Evolutionary conservation across 495 filamentous ascomycete species (phyloP).

Genomic region (Penicillium diatomitis): DNA sequence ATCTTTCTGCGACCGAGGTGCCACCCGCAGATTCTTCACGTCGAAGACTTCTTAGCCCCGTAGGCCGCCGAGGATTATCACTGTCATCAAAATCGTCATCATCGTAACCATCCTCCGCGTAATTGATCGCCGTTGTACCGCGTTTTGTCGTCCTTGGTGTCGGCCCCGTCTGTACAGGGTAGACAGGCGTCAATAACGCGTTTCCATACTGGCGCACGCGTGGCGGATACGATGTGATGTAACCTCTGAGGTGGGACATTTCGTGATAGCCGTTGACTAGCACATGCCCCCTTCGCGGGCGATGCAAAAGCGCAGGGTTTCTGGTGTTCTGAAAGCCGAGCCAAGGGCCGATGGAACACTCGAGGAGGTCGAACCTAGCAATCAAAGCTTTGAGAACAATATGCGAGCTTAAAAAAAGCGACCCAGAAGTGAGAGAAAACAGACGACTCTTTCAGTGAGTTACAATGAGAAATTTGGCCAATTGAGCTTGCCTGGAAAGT

Average conservation of each 20-base stretch:
- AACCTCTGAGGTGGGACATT: constrained; percentile 69
- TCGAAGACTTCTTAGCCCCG: constrained; percentile 72
- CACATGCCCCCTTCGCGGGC: constrained; percentile 33
- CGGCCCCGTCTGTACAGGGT: constrained; percentile 57
- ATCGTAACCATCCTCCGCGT: constrained; percentile 91
- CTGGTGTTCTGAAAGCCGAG: constrained; percentile 9
- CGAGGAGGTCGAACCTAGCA: neutral
- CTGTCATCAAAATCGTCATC: constrained; percentile 92
- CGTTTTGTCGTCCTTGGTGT: constrained; percentile 85
- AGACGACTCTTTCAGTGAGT: too few species aligned
- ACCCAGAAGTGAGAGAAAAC: too few species aligned
- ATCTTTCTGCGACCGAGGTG: constrained; percentile 57
- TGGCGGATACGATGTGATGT: constrained; percentile 85
- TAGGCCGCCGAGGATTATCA: constrained; percentile 67
- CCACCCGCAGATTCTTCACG: constrained; percentile 62
- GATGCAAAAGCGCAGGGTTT: constrained; percentile 9
- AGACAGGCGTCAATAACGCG: constrained; percentile 80
- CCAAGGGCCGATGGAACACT: constrained; percentile 9
- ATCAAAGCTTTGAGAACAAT: too few species aligned
- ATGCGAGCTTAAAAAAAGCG: too few species aligned
- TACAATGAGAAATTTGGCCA: too few species aligned
- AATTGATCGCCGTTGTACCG: constrained; percentile 92
- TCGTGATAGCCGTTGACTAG: constrained; percentile 29
- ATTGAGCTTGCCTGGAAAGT: too few species aligned
- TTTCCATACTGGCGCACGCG: constrained; percentile 87